A percentile compares a stretch with the other conserved stretches of the same genome.
phyloP scores from a whole-genome alignment of 768 basidiomycete genomes.

The Boletus speciosus region DNA sequence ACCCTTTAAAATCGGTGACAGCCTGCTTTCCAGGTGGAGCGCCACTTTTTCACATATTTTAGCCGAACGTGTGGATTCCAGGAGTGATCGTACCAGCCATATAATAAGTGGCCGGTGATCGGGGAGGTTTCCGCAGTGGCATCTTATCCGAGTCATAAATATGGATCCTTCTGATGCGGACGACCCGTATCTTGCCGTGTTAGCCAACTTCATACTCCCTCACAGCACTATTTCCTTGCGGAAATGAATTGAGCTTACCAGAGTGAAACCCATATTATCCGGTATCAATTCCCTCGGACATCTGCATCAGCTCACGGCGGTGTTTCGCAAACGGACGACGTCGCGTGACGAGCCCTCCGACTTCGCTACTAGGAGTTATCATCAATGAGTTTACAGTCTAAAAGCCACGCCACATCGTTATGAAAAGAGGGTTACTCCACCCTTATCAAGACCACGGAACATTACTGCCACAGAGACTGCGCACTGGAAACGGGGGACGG shows the following conservation, averaged over 20 bases:
- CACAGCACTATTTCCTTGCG: not conserved
- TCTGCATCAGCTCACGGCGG: not conserved
- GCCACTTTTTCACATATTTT: not conserved
- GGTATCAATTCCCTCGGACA: not conserved
- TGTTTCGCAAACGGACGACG: not conserved
- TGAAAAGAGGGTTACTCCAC: not conserved
- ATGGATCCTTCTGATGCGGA: not conserved
- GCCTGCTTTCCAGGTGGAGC: conserved; percentile 3
- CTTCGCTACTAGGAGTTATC: too few relatives aligned
- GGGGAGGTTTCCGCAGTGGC: not conserved
- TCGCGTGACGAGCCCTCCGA: not conserved
- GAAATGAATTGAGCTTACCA: not conserved
- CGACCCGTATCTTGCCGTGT: not conserved
- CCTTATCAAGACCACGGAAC: too few relatives aligned
- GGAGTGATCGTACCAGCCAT: not conserved
- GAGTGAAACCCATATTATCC: not conserved
- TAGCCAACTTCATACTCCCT: not conserved
- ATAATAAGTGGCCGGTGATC: not conserved
- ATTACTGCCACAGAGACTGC: not conserved
- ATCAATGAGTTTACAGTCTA: not conserved
- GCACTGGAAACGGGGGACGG: conserved; percentile 4
- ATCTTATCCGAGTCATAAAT: not conserved
- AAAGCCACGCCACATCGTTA: not conserved
- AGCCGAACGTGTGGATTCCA: not conserved
- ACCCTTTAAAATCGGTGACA: not conserved